phyloP scores from a whole-genome alignment of 2,329 filamentous ascomycete genomes.

The Alternaria gaisen region DNA sequence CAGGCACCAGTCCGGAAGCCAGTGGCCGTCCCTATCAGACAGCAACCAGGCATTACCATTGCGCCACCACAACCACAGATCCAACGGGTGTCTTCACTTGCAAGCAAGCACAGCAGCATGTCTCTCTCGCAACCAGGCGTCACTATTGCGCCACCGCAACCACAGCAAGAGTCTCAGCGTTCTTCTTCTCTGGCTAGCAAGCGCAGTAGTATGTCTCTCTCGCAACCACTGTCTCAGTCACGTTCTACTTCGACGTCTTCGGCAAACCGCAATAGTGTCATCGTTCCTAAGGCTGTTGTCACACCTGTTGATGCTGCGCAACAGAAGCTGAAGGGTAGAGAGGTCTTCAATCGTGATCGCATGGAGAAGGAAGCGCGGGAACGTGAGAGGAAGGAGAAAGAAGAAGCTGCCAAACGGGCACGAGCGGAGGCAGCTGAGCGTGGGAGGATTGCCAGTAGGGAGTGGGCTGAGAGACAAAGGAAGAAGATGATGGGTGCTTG shows the following conservation, averaged over 20 bases:
- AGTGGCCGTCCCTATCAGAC: conserved; percentile 56
- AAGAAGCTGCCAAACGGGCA: conserved; percentile 59
- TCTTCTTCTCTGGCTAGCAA: conserved; percentile 31
- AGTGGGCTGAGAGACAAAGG: conserved; percentile 61
- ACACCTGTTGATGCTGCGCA: conserved; percentile 43
- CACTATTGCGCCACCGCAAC: conserved; percentile 23
- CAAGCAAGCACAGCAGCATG: conserved; percentile 35
- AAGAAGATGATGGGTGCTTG: conserved; percentile 44
- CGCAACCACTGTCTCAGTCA: conserved; percentile 26
- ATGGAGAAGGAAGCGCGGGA: conserved; percentile 53
- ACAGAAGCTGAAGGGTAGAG: conserved; percentile 53
- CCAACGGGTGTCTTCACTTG: conserved; percentile 26
- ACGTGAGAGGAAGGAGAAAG: conserved; percentile 55
- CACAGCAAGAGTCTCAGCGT: conserved; percentile 21
- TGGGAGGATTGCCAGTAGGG: conserved; percentile 54
- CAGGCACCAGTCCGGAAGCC: conserved; percentile 55
- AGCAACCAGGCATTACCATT: conserved; percentile 40
- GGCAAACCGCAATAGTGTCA: conserved; percentile 36
- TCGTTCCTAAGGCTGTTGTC: conserved; percentile 35
- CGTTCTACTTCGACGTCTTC: conserved; percentile 35
- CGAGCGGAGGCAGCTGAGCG: conserved; percentile 58
- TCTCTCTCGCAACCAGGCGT: conserved; percentile 20
- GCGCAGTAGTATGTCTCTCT: conserved; percentile 33
- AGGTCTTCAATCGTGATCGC: conserved; percentile 58
- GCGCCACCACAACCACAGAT: conserved; percentile 17